Evolutionary conservation across 1,284 basidiomycete genomes (phyloP).

Genomic region (Athelia sp.): DNA sequence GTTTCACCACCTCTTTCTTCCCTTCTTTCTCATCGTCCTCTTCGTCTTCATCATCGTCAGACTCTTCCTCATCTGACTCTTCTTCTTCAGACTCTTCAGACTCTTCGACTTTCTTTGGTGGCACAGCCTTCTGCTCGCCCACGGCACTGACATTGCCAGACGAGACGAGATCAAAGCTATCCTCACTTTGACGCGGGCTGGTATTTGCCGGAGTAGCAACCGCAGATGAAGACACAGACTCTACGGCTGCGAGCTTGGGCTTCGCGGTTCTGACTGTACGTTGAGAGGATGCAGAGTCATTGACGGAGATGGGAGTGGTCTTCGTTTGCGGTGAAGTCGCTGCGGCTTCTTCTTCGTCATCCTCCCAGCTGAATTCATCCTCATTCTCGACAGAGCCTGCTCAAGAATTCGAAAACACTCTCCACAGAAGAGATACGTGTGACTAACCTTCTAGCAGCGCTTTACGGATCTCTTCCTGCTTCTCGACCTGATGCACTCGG

Average conservation of each 20-base stretch:
- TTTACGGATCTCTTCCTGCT: constrained; percentile 80
- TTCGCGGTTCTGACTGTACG: constrained; percentile 24
- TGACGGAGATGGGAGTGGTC: constrained; percentile 5
- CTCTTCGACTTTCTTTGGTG: constrained; percentile 23
- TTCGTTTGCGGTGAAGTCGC: constrained; percentile 16
- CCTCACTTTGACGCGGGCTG: constrained; percentile 61
- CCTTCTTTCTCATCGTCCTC: too few relatives aligned
- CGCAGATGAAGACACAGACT: constrained; percentile 24
- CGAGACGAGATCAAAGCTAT: constrained; percentile 70
- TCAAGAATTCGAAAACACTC: constrained; percentile 2
- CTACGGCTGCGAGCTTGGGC: constrained; percentile 5
- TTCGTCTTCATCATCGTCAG: too few relatives aligned
- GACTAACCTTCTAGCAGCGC: constrained; percentile 70
- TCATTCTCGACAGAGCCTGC: constrained; percentile 57
- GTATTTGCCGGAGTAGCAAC: constrained; percentile 27
- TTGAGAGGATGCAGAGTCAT: constrained; percentile 19
- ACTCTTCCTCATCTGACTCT: too few relatives aligned
- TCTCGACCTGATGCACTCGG: constrained; percentile 80
- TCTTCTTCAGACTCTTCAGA: too few relatives aligned
- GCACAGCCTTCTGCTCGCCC: constrained; percentile 21
- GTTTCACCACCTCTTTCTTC: too few relatives aligned
- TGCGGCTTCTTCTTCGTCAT: constrained; percentile 57
- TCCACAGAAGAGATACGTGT: not conserved
- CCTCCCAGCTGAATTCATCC: constrained; percentile 80
- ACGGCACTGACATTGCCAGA: constrained; percentile 39